Evolutionary conservation across 1,284 basidiomycete genomes (phyloP), one percentile per base, ranked within the genome.

Genomic region (Ustilago sp.): DNA sequence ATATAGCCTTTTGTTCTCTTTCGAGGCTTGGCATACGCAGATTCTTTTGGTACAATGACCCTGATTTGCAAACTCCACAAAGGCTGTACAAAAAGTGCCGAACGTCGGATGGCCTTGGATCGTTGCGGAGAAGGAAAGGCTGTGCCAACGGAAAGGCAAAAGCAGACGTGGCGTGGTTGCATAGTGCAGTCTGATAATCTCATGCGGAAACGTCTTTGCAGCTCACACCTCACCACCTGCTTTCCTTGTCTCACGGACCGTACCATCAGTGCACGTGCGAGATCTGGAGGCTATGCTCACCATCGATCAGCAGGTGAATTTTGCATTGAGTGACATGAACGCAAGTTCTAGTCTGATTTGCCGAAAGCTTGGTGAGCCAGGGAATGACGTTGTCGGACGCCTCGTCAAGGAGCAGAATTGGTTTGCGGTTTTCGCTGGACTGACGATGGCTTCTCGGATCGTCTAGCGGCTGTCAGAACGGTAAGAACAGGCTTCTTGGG

Each of bases 121-220:
- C 47, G 47, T 4, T 15, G 47, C 47, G 23, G 34, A 35, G 36
- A 23, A 19, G 8, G 9, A 39, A 41, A 17, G 35, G 36, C 54
- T 41, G 36, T 55, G 54, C 54, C 11, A 34, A 31, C 32, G 31
- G 52, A 36, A 32, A 13, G 34, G 13, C 17, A 53, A 28, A 9
- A 53, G 28, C 32, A 12, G 15, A 35, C 23, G 38, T 38, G 38
- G 35, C 54, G 17, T 39, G 38, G 54, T 15, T 17, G n/a, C 4
- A 31, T 38, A 50, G 23, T 43, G 36, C 36, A 41, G 34, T 11
- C 5, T 19, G 23, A 34, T 13, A n/a, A 28, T 38, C 52, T 59
- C 12, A 59, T 51, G 58, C 51, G 23, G 28, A 36, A 38, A 54
- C 34, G 38, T 39, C 51, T 19, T 45, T 45, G 43, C 43, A 19